A percentile compares a stretch with the other conserved stretches of the same genome.
Evolutionary conservation across 352 stramenopile species (phyloP).

Genomic region (Thalassiosira allenii): DNA sequence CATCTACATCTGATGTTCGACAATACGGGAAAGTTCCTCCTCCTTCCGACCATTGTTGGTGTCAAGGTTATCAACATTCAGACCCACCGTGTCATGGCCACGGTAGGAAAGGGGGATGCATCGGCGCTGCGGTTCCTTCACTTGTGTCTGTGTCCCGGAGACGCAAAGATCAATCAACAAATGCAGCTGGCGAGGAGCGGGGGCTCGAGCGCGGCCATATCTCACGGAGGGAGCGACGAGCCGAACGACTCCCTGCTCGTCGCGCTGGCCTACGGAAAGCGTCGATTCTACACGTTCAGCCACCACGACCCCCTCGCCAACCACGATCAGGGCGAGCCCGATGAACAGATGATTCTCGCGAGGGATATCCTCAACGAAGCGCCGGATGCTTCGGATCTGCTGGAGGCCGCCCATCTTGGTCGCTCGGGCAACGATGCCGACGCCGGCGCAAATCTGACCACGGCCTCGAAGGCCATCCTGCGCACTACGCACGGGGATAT

Average conservation of each 20-base stretch:
- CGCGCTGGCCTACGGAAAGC: conserved; percentile 84
- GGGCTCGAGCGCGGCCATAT: conserved; percentile 65
- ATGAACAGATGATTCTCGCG: conserved; percentile 64
- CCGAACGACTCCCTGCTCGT: conserved; percentile 85
- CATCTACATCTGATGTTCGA: conserved; percentile 89
- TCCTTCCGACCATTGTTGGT: conserved; percentile 95
- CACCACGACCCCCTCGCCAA: conserved; percentile 89
- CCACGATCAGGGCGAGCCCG: conserved; percentile 46
- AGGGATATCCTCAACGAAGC: conserved; percentile 99
- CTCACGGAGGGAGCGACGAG: conserved; percentile 46
- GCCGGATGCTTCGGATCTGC: conserved; percentile 93
- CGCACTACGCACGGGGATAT: conserved; percentile 99
- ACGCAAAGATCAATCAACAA: conserved; percentile 96
- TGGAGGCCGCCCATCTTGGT: conserved; percentile 79
- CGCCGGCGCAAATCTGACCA: conserved; percentile 78
- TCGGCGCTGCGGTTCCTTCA: conserved; percentile 93
- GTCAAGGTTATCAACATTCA: conserved; percentile 96
- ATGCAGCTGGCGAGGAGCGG: conserved; percentile 87
- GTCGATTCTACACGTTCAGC: conserved; percentile 98
- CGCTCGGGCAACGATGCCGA: conserved; percentile 81
- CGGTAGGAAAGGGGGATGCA: conserved; percentile 95
- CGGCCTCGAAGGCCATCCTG: conserved; percentile 87
- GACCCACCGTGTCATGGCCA: conserved; percentile 88
- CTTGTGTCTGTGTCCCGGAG: conserved; percentile 93
- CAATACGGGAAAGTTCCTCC: conserved; percentile 93